These are phyloP conservation scores for Gossypioides kirkii DNA, from an alignment of 345 rosid species.

Conservation along the genomic window DNA sequence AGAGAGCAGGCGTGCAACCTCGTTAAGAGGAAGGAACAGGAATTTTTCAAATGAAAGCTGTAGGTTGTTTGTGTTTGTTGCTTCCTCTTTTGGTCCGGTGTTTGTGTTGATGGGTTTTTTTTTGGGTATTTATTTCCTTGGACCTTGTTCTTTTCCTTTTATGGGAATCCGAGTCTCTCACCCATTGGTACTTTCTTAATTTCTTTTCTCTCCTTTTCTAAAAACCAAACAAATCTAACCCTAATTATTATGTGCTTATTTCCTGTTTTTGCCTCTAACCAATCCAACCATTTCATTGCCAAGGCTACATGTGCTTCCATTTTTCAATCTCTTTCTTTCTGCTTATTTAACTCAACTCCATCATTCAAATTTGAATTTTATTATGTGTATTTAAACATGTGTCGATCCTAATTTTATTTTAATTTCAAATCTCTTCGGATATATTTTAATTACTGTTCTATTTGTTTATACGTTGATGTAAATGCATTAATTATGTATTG, in stretches of 20 bases:
- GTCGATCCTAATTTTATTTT: no score
- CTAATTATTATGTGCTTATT: background rate
- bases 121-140: background rate
- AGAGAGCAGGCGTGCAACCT: slow-evolving; percentile 16
- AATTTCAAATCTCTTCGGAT: no score
- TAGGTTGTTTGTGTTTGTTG: background rate
- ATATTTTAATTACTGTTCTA: no score
- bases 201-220: no score
- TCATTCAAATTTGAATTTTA: no score
- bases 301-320: background rate
- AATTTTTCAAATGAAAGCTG: slow-evolving; percentile 16
- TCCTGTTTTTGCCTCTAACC: background rate
- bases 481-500: no score
- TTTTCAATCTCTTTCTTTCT: background rate
- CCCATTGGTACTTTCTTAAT: background rate
- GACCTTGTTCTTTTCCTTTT: background rate
- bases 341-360: background rate
- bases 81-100: background rate
- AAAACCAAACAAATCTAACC: background rate
- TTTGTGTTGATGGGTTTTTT: background rate
- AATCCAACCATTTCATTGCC: background rate
- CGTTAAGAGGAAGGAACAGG: slow-evolving; percentile 8
- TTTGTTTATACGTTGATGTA: no score
- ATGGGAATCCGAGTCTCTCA: background rate
- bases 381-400: no score